Conservation (phyloP, 2,329 filamentous ascomycete species). For the Colletotrichum theobromicola region DNA sequence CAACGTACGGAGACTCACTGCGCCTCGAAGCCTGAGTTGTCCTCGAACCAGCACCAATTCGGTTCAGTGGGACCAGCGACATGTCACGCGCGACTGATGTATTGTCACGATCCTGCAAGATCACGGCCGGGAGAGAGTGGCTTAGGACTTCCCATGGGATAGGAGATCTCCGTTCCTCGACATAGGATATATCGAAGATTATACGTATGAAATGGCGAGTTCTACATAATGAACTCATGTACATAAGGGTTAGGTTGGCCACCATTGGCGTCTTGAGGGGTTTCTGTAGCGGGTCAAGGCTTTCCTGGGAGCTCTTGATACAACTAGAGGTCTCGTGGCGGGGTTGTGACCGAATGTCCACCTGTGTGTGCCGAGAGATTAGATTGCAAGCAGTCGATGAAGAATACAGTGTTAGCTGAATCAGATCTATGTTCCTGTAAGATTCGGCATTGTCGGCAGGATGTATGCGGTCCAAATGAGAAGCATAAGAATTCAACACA, state of each 20-base stretch:
- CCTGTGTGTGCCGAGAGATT: not conserved
- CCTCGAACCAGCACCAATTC: not conserved
- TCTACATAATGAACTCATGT: not conserved
- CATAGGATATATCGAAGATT: not conserved
- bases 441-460: not conserved
- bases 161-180: not conserved
- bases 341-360: too few relatives aligned
- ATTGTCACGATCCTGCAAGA: not conserved
- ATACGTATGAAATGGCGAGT: not conserved
- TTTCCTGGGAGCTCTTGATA: not conserved
- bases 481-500: not conserved
- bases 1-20: not conserved
- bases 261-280: not conserved
- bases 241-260: not conserved
- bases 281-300: not conserved
- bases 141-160: not conserved
- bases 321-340: too few relatives aligned
- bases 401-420: not conserved
- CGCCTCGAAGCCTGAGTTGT: not conserved
- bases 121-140: not conserved
- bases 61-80: constrained; percentile 1
- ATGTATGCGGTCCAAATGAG: not conserved
- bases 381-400: not conserved
- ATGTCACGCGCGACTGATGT: not conserved
- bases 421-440: not conserved